A percentile compares a stretch with the other conserved stretches of the same genome.
phyloP scores from a whole-genome alignment of 2,329 filamentous ascomycete genomes.

The Cytospora schulzeri region DNA sequence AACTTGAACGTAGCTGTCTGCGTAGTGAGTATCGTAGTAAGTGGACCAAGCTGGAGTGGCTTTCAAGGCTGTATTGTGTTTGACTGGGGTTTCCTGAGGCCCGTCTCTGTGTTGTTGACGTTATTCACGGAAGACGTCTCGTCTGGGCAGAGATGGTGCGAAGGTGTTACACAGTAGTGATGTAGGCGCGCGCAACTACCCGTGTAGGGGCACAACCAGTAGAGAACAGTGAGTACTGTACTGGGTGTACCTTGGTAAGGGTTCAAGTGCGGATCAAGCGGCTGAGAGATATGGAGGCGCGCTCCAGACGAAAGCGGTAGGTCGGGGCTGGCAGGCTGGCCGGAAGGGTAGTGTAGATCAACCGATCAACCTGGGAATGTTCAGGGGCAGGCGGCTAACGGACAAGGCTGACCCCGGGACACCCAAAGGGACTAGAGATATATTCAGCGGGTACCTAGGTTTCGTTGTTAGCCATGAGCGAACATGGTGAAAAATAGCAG shows the following conservation, averaged over 20 bases:
- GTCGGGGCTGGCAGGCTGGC: background rate
- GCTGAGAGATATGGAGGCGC: constrained; percentile 1
- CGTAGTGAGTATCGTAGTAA: background rate
- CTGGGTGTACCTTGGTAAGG: background rate
- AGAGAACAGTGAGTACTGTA: background rate
- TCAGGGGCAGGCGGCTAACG: background rate
- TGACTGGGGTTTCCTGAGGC: background rate
- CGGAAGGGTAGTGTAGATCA: too few species aligned
- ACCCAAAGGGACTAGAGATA: background rate
- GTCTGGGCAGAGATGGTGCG: background rate
- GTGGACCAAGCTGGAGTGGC: too few species aligned
- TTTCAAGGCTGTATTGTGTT: background rate
- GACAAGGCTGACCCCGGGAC: background rate
- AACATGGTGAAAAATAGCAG: background rate
- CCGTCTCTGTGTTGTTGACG: background rate
- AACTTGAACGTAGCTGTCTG: background rate
- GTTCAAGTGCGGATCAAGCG: background rate
- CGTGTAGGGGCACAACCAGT: background rate
- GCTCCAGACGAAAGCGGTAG: constrained; percentile 12
- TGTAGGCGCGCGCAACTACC: too few species aligned
- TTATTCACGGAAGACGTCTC: background rate
- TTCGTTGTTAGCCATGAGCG: background rate
- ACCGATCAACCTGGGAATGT: too few species aligned
- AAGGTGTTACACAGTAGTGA: background rate
- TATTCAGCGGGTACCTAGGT: background rate